Evolutionary conservation across 78 protist genomes (phyloP), one percentile per base, ranked within the genome.

Genomic region (Dictyostelium intermedium): DNA sequence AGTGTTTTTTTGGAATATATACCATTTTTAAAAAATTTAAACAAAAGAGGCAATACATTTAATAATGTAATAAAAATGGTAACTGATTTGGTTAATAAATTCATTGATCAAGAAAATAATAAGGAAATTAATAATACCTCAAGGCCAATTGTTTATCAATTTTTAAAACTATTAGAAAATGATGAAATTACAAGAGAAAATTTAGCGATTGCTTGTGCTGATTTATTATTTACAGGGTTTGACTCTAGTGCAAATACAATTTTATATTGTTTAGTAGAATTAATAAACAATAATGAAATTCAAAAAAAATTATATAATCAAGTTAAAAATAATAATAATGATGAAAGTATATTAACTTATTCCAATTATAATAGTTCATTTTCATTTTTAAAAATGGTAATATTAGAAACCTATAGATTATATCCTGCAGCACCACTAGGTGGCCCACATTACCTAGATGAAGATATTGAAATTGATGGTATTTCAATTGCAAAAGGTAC

Each of bases 401-500:
- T 87, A 10, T 77, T 60, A 79, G 92, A 87, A 27, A 50, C 53
- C 5, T 53, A 34, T 6, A 60, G 92, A 66, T 43, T 32, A 10
- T 30, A n/a, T 35, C 85, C 92, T 0, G 34, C 80, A 2, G 92
- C 80, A 11, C 84, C 85, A 11, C 18, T 87, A 0, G 76, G 76
- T 1, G 56, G 61, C 7, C 92, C 92, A 50, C 92, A 87, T 45
- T 23, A 32, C 4, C 10, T 20, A 25, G 43, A 11, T 9, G 34
- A 79, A 78, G 73, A 76, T 63, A 34, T 76, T 23, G 73, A 9
- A 14, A 34, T 87, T 27, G 34, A 45, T 34, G 83, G 78, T 39
- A 63, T 77, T 45, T 34, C 27, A 8, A 76, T 87, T 41, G 79
- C 92, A 34, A 60, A 78, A 79, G 85, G 56, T 43, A 63, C 85